A percentile compares a stretch with the other conserved stretches of the same genome.
Evolutionary conservation across 768 basidiomycete species (phyloP).

Genomic region (Russula brevipes): DNA sequence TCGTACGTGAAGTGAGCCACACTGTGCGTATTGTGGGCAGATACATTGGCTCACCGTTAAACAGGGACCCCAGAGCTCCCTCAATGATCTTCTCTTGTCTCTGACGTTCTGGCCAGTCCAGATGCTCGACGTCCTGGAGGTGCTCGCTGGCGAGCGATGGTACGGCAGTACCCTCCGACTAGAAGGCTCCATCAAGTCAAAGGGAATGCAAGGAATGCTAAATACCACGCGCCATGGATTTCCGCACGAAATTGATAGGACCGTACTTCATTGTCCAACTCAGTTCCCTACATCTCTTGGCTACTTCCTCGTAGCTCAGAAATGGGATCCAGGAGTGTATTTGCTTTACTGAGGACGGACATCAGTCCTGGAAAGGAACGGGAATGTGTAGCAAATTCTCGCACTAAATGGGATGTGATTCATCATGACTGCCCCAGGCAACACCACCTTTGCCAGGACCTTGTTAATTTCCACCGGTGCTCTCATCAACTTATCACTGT

Average conservation of each 20-base stretch:
- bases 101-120: slow-evolving; percentile 1
- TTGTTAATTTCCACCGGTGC: not conserved
- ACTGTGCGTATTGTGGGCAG: not conserved
- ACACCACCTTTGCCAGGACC: not conserved
- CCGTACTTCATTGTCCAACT: not conserved
- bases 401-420: slow-evolving; percentile 16
- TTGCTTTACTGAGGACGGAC: slow-evolving; percentile 2
- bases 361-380: not conserved
- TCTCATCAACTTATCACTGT: not conserved
- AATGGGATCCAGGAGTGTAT: slow-evolving; percentile 18
- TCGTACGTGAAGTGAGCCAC: not conserved
- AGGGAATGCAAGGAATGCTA: no score
- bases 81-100: not conserved
- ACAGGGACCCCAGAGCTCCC: slow-evolving; percentile 9
- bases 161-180: slow-evolving; percentile 8
- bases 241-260: slow-evolving; percentile 6
- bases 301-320: slow-evolving; percentile 6
- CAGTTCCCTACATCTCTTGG: not conserved
- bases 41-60: not conserved
- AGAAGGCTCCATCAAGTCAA: not conserved
- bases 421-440: slow-evolving; percentile 8
- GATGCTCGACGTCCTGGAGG: slow-evolving; percentile 5
- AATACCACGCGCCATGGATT: slow-evolving; percentile 3
- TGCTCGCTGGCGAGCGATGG: slow-evolving; percentile 9
- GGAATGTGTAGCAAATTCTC: not conserved